Evolutionary conservation across 179 eudicot species (phyloP).

Genomic region (Nepenthes alata): DNA sequence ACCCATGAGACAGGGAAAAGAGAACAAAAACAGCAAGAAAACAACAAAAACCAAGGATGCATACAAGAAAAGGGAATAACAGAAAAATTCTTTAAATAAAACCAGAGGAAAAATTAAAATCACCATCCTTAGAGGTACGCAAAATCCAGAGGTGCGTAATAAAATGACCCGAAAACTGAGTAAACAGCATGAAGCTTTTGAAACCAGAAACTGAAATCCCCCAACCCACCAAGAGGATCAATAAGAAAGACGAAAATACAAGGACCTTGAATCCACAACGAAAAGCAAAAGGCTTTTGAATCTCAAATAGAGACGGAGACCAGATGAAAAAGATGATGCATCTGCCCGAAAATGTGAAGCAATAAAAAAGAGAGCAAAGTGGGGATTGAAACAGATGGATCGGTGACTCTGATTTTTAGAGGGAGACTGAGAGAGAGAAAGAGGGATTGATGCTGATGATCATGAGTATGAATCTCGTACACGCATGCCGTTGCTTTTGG

Average conservation of each 20-base stretch:
- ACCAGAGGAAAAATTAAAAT: conserved; percentile 12
- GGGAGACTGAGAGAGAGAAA: conserved; percentile 2
- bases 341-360: conserved; percentile 7
- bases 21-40: conserved; percentile 34
- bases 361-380: conserved; percentile 8
- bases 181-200: not conserved
- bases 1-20: conserved; percentile 20
- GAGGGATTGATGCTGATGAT: conserved; percentile 14
- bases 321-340: not conserved
- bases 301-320: not conserved
- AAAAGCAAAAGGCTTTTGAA: conserved; percentile 11
- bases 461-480: conserved; percentile 23
- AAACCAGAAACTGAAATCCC: too few species aligned
- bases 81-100: not conserved
- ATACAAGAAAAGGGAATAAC: conserved; percentile 23
- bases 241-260: not conserved
- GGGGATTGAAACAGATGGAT: not conserved
- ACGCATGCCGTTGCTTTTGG: conserved; percentile 52
- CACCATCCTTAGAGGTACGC: conserved; percentile 7
- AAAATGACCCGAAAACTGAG: conserved; percentile 10
- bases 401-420: too few species aligned
- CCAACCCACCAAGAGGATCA: not conserved
- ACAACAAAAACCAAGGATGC: conserved; percentile 22
- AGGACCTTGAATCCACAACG: conserved; percentile 1
- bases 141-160: conserved; percentile 9